Evolutionary conservation across 768 basidiomycete species (phyloP).

Genomic region (Pleurotus djamor): DNA sequence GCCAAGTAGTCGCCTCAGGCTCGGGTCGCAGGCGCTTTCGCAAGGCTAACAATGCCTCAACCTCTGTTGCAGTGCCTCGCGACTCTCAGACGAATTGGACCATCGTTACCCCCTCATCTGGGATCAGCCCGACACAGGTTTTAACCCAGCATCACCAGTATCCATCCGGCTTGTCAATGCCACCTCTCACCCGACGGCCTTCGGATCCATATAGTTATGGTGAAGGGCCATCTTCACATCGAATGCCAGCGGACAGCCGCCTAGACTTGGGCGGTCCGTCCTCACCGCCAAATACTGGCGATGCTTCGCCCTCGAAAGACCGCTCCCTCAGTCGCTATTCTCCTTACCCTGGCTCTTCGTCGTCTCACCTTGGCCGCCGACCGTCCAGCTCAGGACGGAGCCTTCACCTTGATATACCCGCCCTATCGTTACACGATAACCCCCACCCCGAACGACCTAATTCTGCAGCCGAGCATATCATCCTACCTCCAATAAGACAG

Average conservation of each 20-base stretch:
- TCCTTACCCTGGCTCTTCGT: slow-evolving; percentile 35
- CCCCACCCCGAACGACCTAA: not conserved
- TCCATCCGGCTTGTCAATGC: not conserved
- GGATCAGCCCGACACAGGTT: slow-evolving; percentile 22
- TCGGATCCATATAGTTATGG: slow-evolving; percentile 1
- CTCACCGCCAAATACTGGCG: not conserved
- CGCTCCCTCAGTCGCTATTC: slow-evolving; percentile 26
- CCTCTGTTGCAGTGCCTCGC: slow-evolving; percentile 14
- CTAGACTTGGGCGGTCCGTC: not conserved
- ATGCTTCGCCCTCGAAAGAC: slow-evolving; percentile 6
- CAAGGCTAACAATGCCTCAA: slow-evolving; percentile 39
- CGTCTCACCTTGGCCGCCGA: slow-evolving; percentile 14
- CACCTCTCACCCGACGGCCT: not conserved
- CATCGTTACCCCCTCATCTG: slow-evolving; percentile 37
- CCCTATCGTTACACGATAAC: slow-evolving; percentile 28
- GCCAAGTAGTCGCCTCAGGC: slow-evolving; percentile 70
- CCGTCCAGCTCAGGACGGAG: slow-evolving; percentile 14
- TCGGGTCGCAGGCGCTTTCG: slow-evolving; percentile 61
- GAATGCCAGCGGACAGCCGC: not conserved
- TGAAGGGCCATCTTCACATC: not conserved
- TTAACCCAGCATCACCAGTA: slow-evolving; percentile 1
- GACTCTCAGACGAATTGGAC: slow-evolving; percentile 40
- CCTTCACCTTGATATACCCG: slow-evolving; percentile 30
- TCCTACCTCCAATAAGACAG: slow-evolving; percentile 38
- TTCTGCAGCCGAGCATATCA: slow-evolving; percentile 25